Base-by-base conservation (phyloP, 768 basidiomycete species). In the Boletus bicolor region DNA sequence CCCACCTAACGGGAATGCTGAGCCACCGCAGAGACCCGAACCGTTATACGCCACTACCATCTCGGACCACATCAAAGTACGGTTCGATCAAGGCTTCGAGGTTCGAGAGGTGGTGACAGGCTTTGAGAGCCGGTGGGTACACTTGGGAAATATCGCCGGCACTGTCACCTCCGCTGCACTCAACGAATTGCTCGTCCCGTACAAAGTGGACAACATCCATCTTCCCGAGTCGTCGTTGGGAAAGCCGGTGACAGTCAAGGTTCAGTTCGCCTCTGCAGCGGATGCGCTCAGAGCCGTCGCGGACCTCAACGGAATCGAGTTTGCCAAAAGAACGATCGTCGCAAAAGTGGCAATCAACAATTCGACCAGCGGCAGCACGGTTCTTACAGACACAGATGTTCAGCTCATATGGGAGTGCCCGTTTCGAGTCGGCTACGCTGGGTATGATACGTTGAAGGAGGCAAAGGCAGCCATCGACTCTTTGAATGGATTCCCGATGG, bases 81-180 rank as follows among this genome's bases (percentile, higher is more conserved):
- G 74, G 21, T 73, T 90, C 44, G 79, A 79, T 34, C 67, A 81
- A 0, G 90, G 91, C 0, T 87, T 88, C 44, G 75, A 76, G 2
- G 76, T 91, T 3, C 67, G 73, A 26, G 76, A 81, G 0, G 65
- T 91, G 7, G 68, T 69, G 7, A 90, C 89, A 1, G 84, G 84
- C 1, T 86, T 90, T 41, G 89, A 93, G 62, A 84, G 85, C 0
- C 79, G 78, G 7, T 83, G 82, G 74, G 64, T 91, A 9, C 72
- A 77, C 37, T 58, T 92, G 2, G 73, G 74, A 5, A 80, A 84
- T 24, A 63, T 91, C 4, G 79, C 81, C 0, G 38, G 57, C 0
- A 56, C 57, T 0, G 72, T 78, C 14, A 68, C 72, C 2, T 58
- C 71, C 0, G 62, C 56, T 0, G 69, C 71, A 0, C 54, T 91